Conservation (phyloP, 345 rosid genomes). For the Lumnitzera littorea region DNA sequence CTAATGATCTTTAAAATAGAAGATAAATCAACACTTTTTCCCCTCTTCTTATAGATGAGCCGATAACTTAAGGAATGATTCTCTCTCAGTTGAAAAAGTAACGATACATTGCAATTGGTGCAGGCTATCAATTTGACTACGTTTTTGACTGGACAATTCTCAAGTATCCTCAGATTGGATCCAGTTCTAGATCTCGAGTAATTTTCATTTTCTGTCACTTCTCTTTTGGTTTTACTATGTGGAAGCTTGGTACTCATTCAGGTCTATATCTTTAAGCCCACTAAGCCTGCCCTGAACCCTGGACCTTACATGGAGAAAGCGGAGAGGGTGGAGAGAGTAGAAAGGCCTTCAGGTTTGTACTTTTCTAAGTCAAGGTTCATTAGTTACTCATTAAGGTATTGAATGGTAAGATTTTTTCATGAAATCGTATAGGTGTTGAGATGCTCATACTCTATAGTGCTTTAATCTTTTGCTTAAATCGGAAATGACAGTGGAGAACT, state of each 20-base stretch:
- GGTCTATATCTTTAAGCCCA: slow-evolving; percentile 27
- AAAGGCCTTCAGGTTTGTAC: slow-evolving; percentile 63
- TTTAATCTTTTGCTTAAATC: background rate
- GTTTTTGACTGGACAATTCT: slow-evolving; percentile 92
- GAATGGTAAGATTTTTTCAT: no score
- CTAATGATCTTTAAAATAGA: no score
- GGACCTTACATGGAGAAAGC: slow-evolving; percentile 66
- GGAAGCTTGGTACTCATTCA: background rate
- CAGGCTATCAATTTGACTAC: slow-evolving; percentile 88
- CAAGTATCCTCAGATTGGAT: slow-evolving; percentile 78
- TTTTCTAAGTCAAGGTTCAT: slow-evolving; percentile 4
- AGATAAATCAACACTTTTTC: no score
- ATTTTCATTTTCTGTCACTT: slow-evolving; percentile 15
- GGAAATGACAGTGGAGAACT: background rate
- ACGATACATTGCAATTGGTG: slow-evolving; percentile 12
- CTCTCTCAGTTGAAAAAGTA: background rate
- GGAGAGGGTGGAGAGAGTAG: slow-evolving; percentile 62
- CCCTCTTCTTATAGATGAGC: no score
- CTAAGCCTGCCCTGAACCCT: slow-evolving; percentile 48
- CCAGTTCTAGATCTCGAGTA: slow-evolving; percentile 76
- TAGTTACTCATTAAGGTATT: background rate
- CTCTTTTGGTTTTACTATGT: background rate
- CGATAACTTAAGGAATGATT: background rate
- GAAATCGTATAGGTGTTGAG: no score
- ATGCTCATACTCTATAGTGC: background rate